phyloP scores from a whole-genome alignment of 2,329 filamentous ascomycete genomes.

The Emydomyces testavorans region DNA sequence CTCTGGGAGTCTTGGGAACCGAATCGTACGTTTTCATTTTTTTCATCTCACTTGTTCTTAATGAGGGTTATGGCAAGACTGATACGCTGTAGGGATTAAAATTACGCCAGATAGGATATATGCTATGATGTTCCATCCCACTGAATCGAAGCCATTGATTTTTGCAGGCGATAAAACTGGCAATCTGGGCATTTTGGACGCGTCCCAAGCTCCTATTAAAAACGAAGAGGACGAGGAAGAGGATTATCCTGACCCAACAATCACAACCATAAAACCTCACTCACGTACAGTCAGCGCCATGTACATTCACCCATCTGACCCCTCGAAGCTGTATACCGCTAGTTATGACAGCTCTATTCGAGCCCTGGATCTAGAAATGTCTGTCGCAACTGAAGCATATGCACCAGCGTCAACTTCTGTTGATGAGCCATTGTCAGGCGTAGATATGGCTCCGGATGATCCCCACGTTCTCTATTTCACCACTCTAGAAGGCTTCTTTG shows the following conservation, averaged over 20 bases:
- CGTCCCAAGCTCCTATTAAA: conserved; percentile 55
- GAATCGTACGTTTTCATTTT: conserved; percentile 48
- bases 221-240: conserved; percentile 51
- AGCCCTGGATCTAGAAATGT: conserved; percentile 70
- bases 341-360: conserved; percentile 92
- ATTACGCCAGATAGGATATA: conserved; percentile 82
- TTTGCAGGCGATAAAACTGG: conserved; percentile 94
- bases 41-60: too few relatives aligned
- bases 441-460: conserved; percentile 64
- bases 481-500: conserved; percentile 68
- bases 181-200: conserved; percentile 81
- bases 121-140: conserved; percentile 78
- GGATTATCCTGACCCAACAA: conserved; percentile 58
- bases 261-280: conserved; percentile 83
- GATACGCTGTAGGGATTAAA: conserved; percentile 86
- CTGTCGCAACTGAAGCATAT: conserved; percentile 68
- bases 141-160: conserved; percentile 69
- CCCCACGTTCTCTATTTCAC: conserved; percentile 74
- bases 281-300: conserved; percentile 79
- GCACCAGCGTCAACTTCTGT: conserved; percentile 57
- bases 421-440: conserved; percentile 69
- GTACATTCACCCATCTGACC: conserved; percentile 60
- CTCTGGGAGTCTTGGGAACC: conserved; percentile 78
- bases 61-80: too few relatives aligned
- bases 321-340: conserved; percentile 65